Base-by-base conservation (phyloP, 2,329 filamentous ascomycete genomes). In the Capronia coronata region DNA sequence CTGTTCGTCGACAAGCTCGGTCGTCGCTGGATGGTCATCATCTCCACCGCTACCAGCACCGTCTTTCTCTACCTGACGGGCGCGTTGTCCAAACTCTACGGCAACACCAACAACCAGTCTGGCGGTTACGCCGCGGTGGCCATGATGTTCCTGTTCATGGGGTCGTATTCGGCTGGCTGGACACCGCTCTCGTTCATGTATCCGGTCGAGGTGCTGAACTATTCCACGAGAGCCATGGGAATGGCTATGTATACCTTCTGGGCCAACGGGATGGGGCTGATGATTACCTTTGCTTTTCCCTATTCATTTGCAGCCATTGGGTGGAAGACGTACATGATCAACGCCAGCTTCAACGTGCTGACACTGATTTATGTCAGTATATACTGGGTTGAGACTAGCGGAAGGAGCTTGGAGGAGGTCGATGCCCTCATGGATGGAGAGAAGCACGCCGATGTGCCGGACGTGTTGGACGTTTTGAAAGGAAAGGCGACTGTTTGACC, bases 31-130 rank as follows among this genome's bases (percentile, higher is more conserved):
- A 60, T 65, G 40, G 58, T 70, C 3, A 58, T 73, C 2, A 65
- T 68, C 2, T 49, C 70, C 9, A 75, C 69, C 19, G 51, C 19
- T 6, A 1, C 30, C 18, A 18, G 46, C 43, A 53, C 68, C 1
- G 46, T 70, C 14, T 75, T 70, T 32, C 67, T 79, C 2, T 77
- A 77, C 57, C 64, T 77, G 43, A 70, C 78, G 27, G 75, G 75
- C 2, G 72, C 66, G 1, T 61, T 79, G 4, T 71, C 73, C 8
- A 76, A 76, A 34, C 61, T 56, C 1, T 69, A 68, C 40, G 66
- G 68, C 4, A 57, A 62, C 51, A 67, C 64, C 35, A 63, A 59
- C 4, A 64, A 71, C 50, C 61, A 59, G 4, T 65, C 68, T 6
- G 69, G 64, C 13, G 64, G 71, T 16, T 74, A 72, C 46, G 67